Base-by-base conservation (phyloP, 2,329 filamentous ascomycete genomes). In the Chrysosporium queenslandicum region DNA sequence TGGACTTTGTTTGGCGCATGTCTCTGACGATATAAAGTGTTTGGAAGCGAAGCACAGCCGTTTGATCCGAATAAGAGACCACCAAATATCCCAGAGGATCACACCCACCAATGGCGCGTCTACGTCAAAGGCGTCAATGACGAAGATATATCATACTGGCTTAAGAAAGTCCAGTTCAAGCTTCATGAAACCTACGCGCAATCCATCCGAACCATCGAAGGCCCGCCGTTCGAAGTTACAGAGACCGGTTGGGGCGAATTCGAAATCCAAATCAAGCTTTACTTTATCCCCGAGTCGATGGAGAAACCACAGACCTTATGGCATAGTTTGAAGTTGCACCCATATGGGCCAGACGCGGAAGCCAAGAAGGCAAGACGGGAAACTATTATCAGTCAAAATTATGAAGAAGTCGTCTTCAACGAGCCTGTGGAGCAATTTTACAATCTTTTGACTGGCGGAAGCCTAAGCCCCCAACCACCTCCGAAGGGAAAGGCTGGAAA, bases 201-300 rank as follows among this genome's bases (percentile, higher is more conserved):
- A 68, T 86, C 86, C 53, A 79, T 92, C 20, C 85, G 92, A 60
- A 94, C 85, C 66, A 76, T 92, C 63, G 90, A 95, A 63, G 80
- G 81, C 55, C 80, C 86, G 64, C 89, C 75, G 9, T 98, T 96
- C 63, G 76, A 87, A 63, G 85, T 97, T 56, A 80, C 81, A 57
- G 92, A 97, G 70, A 97, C 92, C 0, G 92, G 92, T 46, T 98
- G 94, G 87, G 92, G 92, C 63, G 92, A 96, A 71, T 98, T 98
- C 73, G 88, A 92, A 67, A 94, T 98, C 63, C 87, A 90, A 57
- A 85, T 98, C 66, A 89, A 95, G 65, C 78, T 98, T 41, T 94
- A 94, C 74, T 98, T 96, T 70, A 82, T 87, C 52, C 82, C 86
- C 52, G 86, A 94, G 65, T 86, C 83, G 34, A 83, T 81, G 61